A percentile compares a stretch with the other conserved stretches of the same genome.
Evolutionary conservation across 1,284 basidiomycete genomes (phyloP).

Genomic region (Marasmius fiardii): DNA sequence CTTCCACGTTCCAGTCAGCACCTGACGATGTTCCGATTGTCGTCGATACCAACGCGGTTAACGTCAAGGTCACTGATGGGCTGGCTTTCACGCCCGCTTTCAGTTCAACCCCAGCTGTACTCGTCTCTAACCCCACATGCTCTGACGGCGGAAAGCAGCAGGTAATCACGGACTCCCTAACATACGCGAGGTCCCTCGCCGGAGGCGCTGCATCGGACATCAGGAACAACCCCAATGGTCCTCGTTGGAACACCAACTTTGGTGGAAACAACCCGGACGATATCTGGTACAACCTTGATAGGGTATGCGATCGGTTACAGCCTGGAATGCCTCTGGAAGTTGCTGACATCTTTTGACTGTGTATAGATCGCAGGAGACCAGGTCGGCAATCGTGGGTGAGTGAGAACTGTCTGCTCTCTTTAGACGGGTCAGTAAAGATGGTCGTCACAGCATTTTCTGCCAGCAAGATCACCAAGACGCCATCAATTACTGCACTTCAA

Average conservation of each 20-base stretch:
- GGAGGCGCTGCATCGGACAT: slow-evolving; percentile 15
- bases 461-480: slow-evolving; percentile 7
- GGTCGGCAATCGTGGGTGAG: neutral
- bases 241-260: slow-evolving; percentile 13
- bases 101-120: neutral
- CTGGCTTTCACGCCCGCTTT: slow-evolving; percentile 12
- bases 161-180: slow-evolving; percentile 9
- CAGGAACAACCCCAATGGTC: slow-evolving; percentile 12
- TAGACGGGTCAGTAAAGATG: neutral
- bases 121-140: slow-evolving; percentile 13
- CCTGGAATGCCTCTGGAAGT: too few species aligned
- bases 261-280: slow-evolving; percentile 14
- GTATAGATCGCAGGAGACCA: slow-evolving; percentile 12
- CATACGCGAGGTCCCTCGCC: slow-evolving; percentile 13
- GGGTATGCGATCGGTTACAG: neutral
- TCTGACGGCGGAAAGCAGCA: slow-evolving; percentile 8
- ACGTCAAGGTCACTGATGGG: slow-evolving; percentile 10
- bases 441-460: slow-evolving; percentile 9
- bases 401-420: neutral
- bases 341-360: neutral
- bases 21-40: slow-evolving; percentile 9
- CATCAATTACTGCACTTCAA: slow-evolving; percentile 5
- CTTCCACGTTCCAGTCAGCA: slow-evolving; percentile 8
- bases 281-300: slow-evolving; percentile 16
- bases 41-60: slow-evolving; percentile 7